These are phyloP conservation scores for Heterococcus sp. DNA, from an alignment of 108 stramenopile genomes.

Conservation along the genomic window DNA sequence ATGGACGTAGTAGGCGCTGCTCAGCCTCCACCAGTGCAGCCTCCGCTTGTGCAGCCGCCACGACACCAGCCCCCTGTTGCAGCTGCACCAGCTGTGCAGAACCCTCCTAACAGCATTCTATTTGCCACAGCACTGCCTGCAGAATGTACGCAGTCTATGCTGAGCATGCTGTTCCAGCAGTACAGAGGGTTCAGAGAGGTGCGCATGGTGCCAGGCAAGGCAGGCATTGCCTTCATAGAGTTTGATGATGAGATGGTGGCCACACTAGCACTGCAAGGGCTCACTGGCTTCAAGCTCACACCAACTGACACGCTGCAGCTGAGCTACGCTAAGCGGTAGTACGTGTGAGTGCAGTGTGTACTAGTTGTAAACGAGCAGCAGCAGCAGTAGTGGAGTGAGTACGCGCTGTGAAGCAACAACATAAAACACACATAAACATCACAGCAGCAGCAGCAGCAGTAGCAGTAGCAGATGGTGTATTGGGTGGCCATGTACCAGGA, in stretches of 20 bases:
- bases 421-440: too few relatives aligned
- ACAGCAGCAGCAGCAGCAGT: too few relatives aligned
- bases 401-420: too few relatives aligned
- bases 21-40: background rate
- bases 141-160: slow-evolving; percentile 84
- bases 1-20: background rate
- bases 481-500: too few relatives aligned
- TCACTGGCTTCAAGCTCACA: slow-evolving; percentile 86
- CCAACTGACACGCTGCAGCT: slow-evolving; percentile 68
- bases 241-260: slow-evolving; percentile 81
- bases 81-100: background rate
- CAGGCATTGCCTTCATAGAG: slow-evolving; percentile 81
- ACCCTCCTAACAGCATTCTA: slow-evolving; percentile 30
- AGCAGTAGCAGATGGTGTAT: too few relatives aligned
- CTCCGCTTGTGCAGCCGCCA: background rate
- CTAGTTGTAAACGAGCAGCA: too few relatives aligned
- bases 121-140: slow-evolving; percentile 47
- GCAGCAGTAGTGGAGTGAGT: too few relatives aligned
- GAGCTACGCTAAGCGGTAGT: background rate
- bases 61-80: slow-evolving; percentile 3
- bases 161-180: slow-evolving; percentile 84
- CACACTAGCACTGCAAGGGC: slow-evolving; percentile 71
- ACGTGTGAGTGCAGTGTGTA: too few relatives aligned
- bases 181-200: slow-evolving; percentile 83
- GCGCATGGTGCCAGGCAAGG: slow-evolving; percentile 61